Percentiles rank a stretch among this genome's conserved stretches.
phyloP scores from a whole-genome alignment of 176 grass and related monocot species.

The Rhynchospora pubera region DNA sequence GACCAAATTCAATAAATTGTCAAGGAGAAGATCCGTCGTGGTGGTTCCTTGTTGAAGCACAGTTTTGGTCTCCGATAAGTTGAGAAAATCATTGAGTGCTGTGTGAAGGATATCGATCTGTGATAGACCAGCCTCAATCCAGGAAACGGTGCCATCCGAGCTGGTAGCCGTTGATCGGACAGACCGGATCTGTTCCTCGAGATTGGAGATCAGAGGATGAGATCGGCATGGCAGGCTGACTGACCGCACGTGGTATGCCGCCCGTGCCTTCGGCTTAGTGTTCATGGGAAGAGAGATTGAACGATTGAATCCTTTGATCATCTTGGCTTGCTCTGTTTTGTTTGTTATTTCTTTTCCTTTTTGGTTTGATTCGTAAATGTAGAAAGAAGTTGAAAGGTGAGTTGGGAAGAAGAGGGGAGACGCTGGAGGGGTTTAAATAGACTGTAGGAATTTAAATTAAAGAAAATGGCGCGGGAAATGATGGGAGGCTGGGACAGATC shows the following conservation, averaged over 20 bases:
- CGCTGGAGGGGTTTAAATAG: not conserved
- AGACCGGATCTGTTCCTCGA: constrained; percentile 40
- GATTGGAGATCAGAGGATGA: constrained; percentile 38
- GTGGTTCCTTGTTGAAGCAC: not conserved
- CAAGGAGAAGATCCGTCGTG: constrained; percentile 34
- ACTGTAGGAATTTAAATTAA: not conserved
- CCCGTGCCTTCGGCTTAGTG: not conserved
- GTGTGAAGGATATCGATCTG: constrained; percentile 31
- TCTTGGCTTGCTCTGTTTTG: constrained; percentile 10
- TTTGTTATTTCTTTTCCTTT: not conserved
- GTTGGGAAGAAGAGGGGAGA: not conserved
- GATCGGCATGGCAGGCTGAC: constrained; percentile 44
- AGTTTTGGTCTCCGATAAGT: constrained; percentile 28
- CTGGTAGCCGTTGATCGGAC: constrained; percentile 20
- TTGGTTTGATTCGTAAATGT: not conserved
- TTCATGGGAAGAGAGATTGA: constrained; percentile 56
- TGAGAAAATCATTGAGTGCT: constrained; percentile 41
- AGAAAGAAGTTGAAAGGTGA: not conserved
- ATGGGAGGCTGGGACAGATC: not conserved
- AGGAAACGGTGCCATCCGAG: constrained; percentile 7
- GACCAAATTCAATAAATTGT: constrained; percentile 47
- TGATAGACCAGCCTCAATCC: constrained; percentile 28
- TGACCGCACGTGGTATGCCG: constrained; percentile 31
- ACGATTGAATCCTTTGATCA: constrained; percentile 40
- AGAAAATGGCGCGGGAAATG: not conserved